Conservation (phyloP, 768 basidiomycete species). For the Antrodiella citrinella region DNA sequence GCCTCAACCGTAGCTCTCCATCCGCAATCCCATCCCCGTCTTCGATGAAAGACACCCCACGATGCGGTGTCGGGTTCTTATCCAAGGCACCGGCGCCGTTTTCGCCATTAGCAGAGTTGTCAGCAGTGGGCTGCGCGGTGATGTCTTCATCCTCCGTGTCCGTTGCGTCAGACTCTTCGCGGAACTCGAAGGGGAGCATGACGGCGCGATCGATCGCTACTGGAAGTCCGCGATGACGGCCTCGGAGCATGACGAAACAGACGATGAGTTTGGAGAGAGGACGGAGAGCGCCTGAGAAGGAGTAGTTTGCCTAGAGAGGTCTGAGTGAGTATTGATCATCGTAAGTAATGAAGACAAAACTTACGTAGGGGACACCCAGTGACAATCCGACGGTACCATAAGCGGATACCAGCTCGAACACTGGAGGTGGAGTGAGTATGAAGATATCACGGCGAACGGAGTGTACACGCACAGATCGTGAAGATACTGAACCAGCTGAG, state of each 20-base stretch:
- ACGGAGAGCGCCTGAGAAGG: slow-evolving; percentile 69
- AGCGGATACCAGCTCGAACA: slow-evolving; percentile 83
- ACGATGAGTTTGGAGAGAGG: slow-evolving; percentile 84
- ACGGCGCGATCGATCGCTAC: slow-evolving; percentile 86
- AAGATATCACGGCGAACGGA: neutral
- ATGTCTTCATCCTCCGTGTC: neutral
- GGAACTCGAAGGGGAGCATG: slow-evolving; percentile 48
- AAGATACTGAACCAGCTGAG: slow-evolving; percentile 81
- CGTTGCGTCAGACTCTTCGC: slow-evolving; percentile 7
- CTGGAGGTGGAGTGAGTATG: slow-evolving; percentile 26
- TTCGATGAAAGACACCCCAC: neutral
- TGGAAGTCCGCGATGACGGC: slow-evolving; percentile 82
- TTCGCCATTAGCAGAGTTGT: neutral
- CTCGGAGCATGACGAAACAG: slow-evolving; percentile 87
- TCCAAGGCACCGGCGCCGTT: neutral
- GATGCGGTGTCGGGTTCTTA: neutral
- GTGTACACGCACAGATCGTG: slow-evolving; percentile 46
- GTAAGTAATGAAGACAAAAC: slow-evolving; percentile 20
- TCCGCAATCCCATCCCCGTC: too few species aligned
- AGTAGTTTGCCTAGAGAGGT: slow-evolving; percentile 59
- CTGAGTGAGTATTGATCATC: neutral
- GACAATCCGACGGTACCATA: slow-evolving; percentile 88
- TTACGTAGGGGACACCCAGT: slow-evolving; percentile 75
- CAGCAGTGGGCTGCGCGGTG: neutral
- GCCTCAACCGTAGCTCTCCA: too few species aligned